These are phyloP conservation scores for Chenopodium berlandieri DNA, from an alignment of 148 eudicot genomes.

Conservation along the genomic window DNA sequence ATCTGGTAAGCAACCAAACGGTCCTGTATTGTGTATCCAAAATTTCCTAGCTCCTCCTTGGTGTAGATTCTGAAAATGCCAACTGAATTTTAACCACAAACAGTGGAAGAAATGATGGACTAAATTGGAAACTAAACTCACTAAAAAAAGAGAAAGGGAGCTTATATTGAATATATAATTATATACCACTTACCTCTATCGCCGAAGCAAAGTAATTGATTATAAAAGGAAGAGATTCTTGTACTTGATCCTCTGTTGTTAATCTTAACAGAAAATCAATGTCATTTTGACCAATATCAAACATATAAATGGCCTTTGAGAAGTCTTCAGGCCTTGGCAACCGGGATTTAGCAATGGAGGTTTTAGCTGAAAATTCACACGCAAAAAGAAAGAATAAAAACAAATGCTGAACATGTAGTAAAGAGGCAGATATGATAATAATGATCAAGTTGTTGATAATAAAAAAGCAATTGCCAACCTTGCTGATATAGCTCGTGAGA, in stretches of 20 bases:
- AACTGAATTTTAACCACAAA: no score
- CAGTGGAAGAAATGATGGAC: no score
- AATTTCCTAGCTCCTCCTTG: slow-evolving; percentile 54
- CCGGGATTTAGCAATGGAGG: slow-evolving; percentile 30
- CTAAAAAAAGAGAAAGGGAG: no score
- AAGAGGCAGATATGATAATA: neutral
- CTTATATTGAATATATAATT: neutral
- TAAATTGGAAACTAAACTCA: no score
- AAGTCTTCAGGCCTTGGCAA: slow-evolving; percentile 48
- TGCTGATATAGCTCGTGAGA: slow-evolving; percentile 12
- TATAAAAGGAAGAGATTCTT: slow-evolving; percentile 46
- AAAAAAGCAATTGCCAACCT: neutral
- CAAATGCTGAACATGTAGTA: slow-evolving; percentile 9
- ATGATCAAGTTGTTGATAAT: neutral
- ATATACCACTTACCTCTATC: slow-evolving; percentile 42
- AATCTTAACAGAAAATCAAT: slow-evolving; percentile 44
- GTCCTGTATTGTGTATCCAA: slow-evolving; percentile 87
- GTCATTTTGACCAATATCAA: slow-evolving; percentile 82
- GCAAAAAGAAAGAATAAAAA: neutral
- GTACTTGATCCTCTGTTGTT: slow-evolving; percentile 52
- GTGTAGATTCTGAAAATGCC: slow-evolving; percentile 36
- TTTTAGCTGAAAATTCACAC: slow-evolving; percentile 9
- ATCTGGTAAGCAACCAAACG: slow-evolving; percentile 65
- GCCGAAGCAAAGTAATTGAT: slow-evolving; percentile 40
- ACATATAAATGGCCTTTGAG: slow-evolving; percentile 55